Evolutionary conservation across 345 rosid species (phyloP), one percentile per base, ranked within the genome.

Genomic region (Barbarea vulgaris): DNA sequence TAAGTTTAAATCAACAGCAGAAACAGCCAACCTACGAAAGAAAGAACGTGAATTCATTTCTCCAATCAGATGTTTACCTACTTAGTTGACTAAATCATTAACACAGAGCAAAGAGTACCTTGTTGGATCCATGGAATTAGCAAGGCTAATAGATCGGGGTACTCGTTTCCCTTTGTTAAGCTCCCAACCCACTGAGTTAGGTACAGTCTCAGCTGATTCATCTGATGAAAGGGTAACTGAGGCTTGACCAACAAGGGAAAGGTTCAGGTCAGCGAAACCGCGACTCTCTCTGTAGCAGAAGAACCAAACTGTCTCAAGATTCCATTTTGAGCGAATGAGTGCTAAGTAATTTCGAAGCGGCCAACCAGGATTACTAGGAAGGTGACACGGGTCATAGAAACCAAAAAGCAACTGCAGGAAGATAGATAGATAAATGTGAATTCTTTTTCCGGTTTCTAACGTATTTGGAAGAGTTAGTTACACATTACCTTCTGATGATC

Each of bases 1-100:
- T 61, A 95, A 83, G 87, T 95, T 95, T 81, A 95, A 86, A 84
- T 92, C 99, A 57, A 93, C 92, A 1, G 99, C 97, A 59, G 97
- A 85, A 81, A 87, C 64, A 46, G 97, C 97, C 80, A 95, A 83
- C 84, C 99, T 94, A 84, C 21, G 62, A 67, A 51, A 73, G 4
- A 1, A 75, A 73, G 4, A 1, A 75, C 22, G 4, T 55, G 54
- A 79, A 22, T 36, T 36, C 28, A 34, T 44, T 81, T 33, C 74
- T 62, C 18, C 52, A 53, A 77, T 34, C 9, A 42, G 9, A 67
- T 17, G n/a, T 31, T 15, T n/a, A 3, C 79, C 41, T 42, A 17
- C 10, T 67, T 22, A 28, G 51, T 47, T 65, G 69, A 55, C 21
- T 19, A 24, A 60, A 58, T n/a, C 61, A 53, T 67, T 24, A 57